These are phyloP conservation scores for Coemansia sp. DNA, from an alignment of 371 early-diverging fungal species.

Conservation along the genomic window DNA sequence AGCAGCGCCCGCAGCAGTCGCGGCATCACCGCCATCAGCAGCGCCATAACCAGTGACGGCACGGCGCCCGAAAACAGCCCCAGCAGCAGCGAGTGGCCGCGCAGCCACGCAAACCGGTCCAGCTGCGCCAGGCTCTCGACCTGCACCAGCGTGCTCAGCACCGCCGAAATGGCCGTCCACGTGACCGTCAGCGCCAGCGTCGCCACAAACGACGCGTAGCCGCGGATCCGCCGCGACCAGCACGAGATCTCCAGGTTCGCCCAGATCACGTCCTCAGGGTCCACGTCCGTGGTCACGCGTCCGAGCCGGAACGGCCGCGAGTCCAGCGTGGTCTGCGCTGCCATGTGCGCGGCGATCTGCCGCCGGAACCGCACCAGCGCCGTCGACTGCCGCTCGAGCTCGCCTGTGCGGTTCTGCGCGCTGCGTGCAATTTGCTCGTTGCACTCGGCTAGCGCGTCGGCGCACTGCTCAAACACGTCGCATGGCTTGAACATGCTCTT, in stretches of 20 bases:
- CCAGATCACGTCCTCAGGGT: constrained; percentile 80
- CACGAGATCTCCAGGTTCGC: constrained; percentile 65
- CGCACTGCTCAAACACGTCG: constrained; percentile 62
- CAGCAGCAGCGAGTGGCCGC: constrained; percentile 7
- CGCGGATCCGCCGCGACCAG: constrained; percentile 58
- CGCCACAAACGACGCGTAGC: constrained; percentile 52
- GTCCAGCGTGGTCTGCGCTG: constrained; percentile 68
- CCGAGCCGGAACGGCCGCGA: constrained; percentile 64
- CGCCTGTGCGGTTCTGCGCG: neutral
- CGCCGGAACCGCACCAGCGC: constrained; percentile 81
- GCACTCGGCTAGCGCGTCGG: constrained; percentile 54
- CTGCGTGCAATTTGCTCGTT: constrained; percentile 56
- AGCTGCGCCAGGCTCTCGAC: constrained; percentile 57
- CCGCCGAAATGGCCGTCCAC: constrained; percentile 69
- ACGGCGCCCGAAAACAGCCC: constrained; percentile 61
- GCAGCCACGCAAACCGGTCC: constrained; percentile 55
- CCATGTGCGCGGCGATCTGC: constrained; percentile 81
- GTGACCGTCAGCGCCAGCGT: constrained; percentile 60
- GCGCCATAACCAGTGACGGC: constrained; percentile 68
- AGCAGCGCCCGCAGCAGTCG: constrained; percentile 63
- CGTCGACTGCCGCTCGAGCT: constrained; percentile 52
- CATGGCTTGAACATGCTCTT: constrained; percentile 44
- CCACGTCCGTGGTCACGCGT: constrained; percentile 62
- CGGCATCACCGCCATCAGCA: constrained; percentile 71
- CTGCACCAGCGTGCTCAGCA: constrained; percentile 64